A percentile compares a stretch with the other conserved stretches of the same genome.
These are phyloP conservation scores for Arthrinium puccinioides DNA, from an alignment of 2,329 filamentous ascomycete genomes.

Conservation along the genomic window DNA sequence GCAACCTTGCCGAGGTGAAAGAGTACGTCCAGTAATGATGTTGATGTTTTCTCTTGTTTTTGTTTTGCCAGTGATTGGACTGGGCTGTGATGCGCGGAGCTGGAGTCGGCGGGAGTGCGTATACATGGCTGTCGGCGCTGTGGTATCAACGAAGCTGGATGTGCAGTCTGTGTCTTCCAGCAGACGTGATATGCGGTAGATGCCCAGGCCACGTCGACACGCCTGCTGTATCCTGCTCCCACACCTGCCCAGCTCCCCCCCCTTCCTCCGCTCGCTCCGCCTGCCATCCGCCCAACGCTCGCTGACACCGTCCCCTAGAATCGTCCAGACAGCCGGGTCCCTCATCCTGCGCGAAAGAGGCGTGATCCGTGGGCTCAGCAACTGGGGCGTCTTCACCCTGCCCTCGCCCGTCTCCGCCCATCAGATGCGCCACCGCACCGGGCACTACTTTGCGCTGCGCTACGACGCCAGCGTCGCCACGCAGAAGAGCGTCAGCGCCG, in stretches of 20 bases:
- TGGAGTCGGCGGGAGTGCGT: too few relatives aligned
- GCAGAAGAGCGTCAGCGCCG: conserved; percentile 68
- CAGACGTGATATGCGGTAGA: too few relatives aligned
- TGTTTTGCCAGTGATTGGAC: too few relatives aligned
- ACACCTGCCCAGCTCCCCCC: too few relatives aligned
- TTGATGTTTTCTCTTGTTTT: too few relatives aligned
- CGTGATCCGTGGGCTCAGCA: conserved; percentile 84
- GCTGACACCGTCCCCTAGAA: conserved; percentile 45
- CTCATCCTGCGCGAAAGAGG: conserved; percentile 77
- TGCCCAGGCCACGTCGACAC: too few relatives aligned
- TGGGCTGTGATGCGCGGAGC: too few relatives aligned
- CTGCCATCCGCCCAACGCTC: background rate
- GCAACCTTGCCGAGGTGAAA: conserved; percentile 85
- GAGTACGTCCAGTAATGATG: too few relatives aligned
- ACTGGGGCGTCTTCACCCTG: conserved; percentile 91
- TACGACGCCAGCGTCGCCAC: conserved; percentile 73
- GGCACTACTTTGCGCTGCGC: conserved; percentile 97
- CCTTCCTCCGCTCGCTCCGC: conserved; percentile 1
- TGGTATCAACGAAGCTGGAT: too few relatives aligned
- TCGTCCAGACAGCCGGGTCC: conserved; percentile 77
- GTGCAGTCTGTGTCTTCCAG: too few relatives aligned
- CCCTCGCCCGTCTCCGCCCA: conserved; percentile 73
- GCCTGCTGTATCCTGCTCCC: too few relatives aligned
- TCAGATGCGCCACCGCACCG: conserved; percentile 74
- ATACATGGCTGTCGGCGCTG: too few relatives aligned